phyloP scores from a whole-genome alignment of 1,284 basidiomycete species.

The Earliella scabrosa region DNA sequence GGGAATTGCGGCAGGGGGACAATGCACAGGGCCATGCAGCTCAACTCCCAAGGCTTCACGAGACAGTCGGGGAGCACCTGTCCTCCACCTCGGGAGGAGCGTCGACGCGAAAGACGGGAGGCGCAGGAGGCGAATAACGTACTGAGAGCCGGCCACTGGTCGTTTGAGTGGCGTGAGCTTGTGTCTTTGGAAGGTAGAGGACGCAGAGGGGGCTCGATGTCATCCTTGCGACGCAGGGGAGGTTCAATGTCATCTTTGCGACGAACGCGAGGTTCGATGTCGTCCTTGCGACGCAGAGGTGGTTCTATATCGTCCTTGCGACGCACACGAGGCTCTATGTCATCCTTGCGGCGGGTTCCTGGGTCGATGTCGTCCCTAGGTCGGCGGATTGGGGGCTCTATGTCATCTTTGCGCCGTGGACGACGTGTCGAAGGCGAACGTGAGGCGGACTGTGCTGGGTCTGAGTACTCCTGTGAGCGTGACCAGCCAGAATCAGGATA shows the following conservation, averaged over 20 bases:
- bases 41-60: constrained; percentile 57
- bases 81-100: constrained; percentile 56
- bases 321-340: constrained; percentile 5
- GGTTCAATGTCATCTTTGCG: constrained; percentile 16
- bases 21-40: constrained; percentile 44
- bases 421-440: constrained; percentile 23
- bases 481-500: constrained; percentile 18
- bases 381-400: constrained; percentile 4
- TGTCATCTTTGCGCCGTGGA: constrained; percentile 15
- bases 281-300: constrained; percentile 18
- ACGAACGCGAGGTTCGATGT: constrained; percentile 13
- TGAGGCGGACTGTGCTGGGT: constrained; percentile 21
- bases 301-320: constrained; percentile 15
- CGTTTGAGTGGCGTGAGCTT: constrained; percentile 41
- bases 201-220: constrained; percentile 9
- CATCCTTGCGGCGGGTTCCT: constrained; percentile 12
- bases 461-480: constrained; percentile 22
- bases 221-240: constrained; percentile 13
- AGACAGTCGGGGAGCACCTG: constrained; percentile 47
- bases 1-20: constrained; percentile 45
- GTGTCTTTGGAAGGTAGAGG: constrained; percentile 24
- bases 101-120: constrained; percentile 44
- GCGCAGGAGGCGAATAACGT: constrained; percentile 76
- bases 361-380: constrained; percentile 12
- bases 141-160: constrained; percentile 63